A percentile compares a stretch with the other conserved stretches of the same genome.
Conservation (phyloP, 176 grass and related monocot species). For the Oryza brachyantha region DNA sequence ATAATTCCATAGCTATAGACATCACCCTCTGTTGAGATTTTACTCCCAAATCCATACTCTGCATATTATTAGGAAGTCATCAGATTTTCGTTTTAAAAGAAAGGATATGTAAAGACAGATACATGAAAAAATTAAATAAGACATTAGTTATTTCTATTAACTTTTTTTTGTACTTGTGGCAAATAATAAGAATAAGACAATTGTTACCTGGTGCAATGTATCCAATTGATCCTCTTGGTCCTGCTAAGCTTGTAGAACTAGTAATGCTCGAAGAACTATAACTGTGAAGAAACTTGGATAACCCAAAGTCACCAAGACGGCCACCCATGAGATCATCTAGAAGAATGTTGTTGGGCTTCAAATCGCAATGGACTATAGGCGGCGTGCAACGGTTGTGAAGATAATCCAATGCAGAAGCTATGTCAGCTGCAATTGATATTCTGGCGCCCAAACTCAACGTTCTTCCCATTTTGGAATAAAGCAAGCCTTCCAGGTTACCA, state of each 20-base stretch:
- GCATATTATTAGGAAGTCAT: neutral
- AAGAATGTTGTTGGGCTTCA: neutral
- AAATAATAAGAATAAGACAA: neutral
- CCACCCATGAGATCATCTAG: slow-evolving; percentile 34
- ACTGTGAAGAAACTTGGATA: slow-evolving; percentile 19
- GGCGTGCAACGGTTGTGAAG: slow-evolving; percentile 10
- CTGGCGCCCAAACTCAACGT: too few species aligned
- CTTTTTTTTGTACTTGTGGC: neutral
- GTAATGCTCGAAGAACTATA: neutral
- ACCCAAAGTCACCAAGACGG: slow-evolving; percentile 33
- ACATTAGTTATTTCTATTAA: neutral
- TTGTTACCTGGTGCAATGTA: slow-evolving; percentile 30
- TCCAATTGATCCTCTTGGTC: slow-evolving; percentile 22
- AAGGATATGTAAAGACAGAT: neutral
- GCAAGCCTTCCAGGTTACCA: slow-evolving; percentile 37
- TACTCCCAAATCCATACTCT: slow-evolving; percentile 40
- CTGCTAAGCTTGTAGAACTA: neutral
- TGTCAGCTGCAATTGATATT: neutral
- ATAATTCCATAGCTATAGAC: slow-evolving; percentile 52
- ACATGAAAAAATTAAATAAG: neutral
- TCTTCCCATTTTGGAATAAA: neutral
- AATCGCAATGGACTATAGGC: slow-evolving; percentile 38
- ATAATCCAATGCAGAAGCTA: slow-evolving; percentile 36
- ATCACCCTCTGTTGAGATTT: slow-evolving; percentile 32
- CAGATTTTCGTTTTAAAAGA: neutral